Evolutionary conservation across 345 rosid species (phyloP).

Genomic region (Euphorbia lathyris): DNA sequence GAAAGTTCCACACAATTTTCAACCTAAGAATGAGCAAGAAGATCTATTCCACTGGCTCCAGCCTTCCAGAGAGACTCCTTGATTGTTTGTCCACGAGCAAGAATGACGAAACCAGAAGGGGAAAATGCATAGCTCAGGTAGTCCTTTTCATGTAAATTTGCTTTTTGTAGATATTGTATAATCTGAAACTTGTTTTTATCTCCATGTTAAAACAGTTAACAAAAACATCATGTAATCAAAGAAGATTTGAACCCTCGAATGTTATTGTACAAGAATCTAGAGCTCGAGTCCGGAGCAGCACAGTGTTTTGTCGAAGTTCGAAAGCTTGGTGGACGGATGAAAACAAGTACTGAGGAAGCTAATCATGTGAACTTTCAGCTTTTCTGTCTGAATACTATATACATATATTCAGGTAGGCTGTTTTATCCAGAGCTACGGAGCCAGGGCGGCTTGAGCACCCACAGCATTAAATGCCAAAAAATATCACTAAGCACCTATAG

Average conservation of each 20-base stretch:
- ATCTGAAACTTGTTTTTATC: slow-evolving; percentile 10
- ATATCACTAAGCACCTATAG: too few species aligned
- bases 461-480: too few species aligned
- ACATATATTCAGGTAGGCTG: too few species aligned
- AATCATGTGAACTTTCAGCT: too few species aligned
- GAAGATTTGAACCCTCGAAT: slow-evolving; percentile 28
- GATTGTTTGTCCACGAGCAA: slow-evolving; percentile 27
- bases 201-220: slow-evolving; percentile 17
- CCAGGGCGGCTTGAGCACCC: too few species aligned
- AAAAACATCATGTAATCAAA: slow-evolving; percentile 16
- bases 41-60: slow-evolving; percentile 20
- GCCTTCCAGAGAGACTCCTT: slow-evolving; percentile 15
- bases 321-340: too few species aligned
- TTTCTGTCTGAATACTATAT: too few species aligned
- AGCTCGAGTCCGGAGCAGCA: slow-evolving; percentile 49
- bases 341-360: too few species aligned
- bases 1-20: slow-evolving; percentile 26
- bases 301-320: slow-evolving; percentile 33
- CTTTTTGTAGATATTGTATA: slow-evolving; percentile 7
- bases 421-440: too few species aligned
- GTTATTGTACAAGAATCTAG: slow-evolving; percentile 33
- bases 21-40: slow-evolving; percentile 13
- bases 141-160: not conserved
- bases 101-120: slow-evolving; percentile 24
- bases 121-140: slow-evolving; percentile 37